Conservation (phyloP, 768 basidiomycete species). For the Steccherinum ochraceum region DNA sequence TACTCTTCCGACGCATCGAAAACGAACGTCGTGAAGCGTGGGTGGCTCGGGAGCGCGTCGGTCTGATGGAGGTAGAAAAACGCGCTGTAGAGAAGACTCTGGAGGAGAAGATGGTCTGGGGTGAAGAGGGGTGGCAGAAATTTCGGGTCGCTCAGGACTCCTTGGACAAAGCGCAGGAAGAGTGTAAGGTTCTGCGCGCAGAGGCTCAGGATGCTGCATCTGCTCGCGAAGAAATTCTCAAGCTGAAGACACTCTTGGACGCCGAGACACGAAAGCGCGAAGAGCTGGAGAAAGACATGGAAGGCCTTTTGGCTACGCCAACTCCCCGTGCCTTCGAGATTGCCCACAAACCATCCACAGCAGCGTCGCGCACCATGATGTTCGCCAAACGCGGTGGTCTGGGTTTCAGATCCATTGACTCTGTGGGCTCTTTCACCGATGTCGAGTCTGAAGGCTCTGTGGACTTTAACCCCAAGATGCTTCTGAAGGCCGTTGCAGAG, state of each 20-base stretch:
- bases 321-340: conserved; percentile 32
- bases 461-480: conserved; percentile 35
- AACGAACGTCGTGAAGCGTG: conserved; percentile 78
- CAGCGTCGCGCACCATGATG: conserved; percentile 19
- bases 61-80: conserved; percentile 64
- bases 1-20: conserved; percentile 66
- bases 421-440: conserved; percentile 57
- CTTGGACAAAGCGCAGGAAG: conserved; percentile 26
- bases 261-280: conserved; percentile 35
- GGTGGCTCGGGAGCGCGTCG: conserved; percentile 70
- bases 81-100: conserved; percentile 44
- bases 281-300: conserved; percentile 51
- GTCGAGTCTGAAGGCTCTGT: conserved; percentile 53
- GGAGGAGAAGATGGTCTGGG: conserved; percentile 25
- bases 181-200: conserved; percentile 30
- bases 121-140: conserved; percentile 24
- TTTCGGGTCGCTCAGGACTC: conserved; percentile 18
- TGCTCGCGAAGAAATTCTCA: conserved; percentile 13
- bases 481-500: conserved; percentile 46
- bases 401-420: conserved; percentile 56
- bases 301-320: conserved; percentile 39
- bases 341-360: conserved; percentile 12
- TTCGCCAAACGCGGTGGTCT: conserved; percentile 37
- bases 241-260: conserved; percentile 24
- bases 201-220: conserved; percentile 13